Conservation (phyloP, 2,329 filamentous ascomycete genomes). For the Coleophoma eucalyptorum region DNA sequence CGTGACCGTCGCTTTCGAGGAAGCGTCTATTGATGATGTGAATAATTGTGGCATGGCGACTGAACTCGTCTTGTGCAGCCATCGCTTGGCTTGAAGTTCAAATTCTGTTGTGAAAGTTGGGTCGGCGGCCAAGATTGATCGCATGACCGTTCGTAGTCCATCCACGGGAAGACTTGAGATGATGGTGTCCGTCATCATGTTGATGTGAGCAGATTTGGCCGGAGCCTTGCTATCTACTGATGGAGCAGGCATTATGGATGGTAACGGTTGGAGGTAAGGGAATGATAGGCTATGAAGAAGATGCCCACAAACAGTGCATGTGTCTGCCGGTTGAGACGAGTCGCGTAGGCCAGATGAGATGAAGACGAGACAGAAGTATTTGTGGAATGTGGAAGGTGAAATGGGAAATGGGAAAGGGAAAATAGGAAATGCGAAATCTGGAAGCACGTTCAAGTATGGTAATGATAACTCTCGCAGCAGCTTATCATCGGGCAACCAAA, state of each 20-base stretch:
- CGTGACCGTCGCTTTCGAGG: not conserved
- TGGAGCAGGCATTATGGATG: not conserved
- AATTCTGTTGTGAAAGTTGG: slow-evolving; percentile 28
- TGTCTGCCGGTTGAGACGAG: no score
- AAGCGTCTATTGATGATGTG: not conserved
- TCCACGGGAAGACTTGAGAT: slow-evolving; percentile 37
- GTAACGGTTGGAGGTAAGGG: not conserved
- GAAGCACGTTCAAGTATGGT: no score
- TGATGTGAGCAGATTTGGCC: slow-evolving; percentile 35
- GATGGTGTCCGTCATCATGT: slow-evolving; percentile 42
- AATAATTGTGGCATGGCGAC: slow-evolving; percentile 14
- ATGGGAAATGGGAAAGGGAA: no score
- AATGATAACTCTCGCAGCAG: no score
- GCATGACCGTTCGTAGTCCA: slow-evolving; percentile 34
- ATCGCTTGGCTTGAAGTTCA: slow-evolving; percentile 25
- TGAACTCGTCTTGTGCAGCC: slow-evolving; percentile 19
- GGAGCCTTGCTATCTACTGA: not conserved
- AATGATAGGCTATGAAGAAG: not conserved
- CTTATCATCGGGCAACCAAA: no score
- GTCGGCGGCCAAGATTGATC: slow-evolving; percentile 26
- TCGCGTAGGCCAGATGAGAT: no score
- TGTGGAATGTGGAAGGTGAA: no score
- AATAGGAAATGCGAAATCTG: no score
- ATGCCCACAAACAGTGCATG: not conserved
- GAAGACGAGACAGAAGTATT: no score